Conservation (phyloP, 169 alveolate genomes). For the Plasmodium blacklocki region DNA sequence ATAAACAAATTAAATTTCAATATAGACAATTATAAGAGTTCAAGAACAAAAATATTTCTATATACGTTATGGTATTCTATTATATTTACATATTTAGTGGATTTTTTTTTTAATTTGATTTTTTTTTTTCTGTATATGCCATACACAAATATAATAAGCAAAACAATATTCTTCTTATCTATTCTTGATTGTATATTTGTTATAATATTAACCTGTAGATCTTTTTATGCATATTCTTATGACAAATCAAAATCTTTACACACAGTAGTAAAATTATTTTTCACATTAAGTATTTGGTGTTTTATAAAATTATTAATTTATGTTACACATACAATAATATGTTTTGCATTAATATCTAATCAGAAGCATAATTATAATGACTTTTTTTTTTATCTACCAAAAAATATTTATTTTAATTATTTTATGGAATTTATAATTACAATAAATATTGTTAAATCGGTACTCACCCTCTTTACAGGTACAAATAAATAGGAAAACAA, state of each 20-base stretch:
- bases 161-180: constrained; percentile 41
- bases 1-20: constrained; percentile 48
- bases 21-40: constrained; percentile 42
- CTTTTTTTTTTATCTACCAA: constrained; percentile 8
- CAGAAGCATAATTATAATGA: constrained; percentile 10
- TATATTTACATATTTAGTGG: constrained; percentile 44
- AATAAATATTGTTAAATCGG: constrained; percentile 29
- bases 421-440: constrained; percentile 57
- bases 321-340: constrained; percentile 15
- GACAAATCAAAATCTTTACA: constrained; percentile 36
- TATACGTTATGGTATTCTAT: constrained; percentile 40
- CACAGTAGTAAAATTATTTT: constrained; percentile 26
- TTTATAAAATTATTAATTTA: constrained; percentile 43
- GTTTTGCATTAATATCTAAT: constrained; percentile 8
- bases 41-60: constrained; percentile 39
- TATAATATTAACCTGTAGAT: constrained; percentile 33
- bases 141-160: constrained; percentile 26
- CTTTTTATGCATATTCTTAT: constrained; percentile 45
- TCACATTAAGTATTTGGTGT: constrained; percentile 67
- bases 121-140: constrained; percentile 19
- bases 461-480: constrained; percentile 72
- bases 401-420: constrained; percentile 35
- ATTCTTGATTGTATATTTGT: constrained; percentile 30
- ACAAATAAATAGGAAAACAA: not conserved
- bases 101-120: constrained; percentile 28